Base-by-base conservation (phyloP, 2,329 filamentous ascomycete species). In the Aureobasidium musti region DNA sequence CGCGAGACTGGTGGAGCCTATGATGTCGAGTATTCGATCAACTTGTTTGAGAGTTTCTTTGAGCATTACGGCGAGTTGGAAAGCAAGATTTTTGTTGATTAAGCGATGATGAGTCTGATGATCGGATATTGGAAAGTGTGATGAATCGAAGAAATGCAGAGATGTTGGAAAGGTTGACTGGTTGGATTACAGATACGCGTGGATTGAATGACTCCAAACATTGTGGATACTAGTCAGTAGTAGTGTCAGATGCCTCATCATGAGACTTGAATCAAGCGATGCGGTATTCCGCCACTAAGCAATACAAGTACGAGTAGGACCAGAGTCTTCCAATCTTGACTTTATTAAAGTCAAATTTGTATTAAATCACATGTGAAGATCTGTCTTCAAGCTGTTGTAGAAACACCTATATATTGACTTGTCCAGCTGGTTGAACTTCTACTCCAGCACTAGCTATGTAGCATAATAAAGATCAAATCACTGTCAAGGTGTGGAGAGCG, bases 1-100 rank as follows among this genome's bases (percentile, higher is more conserved):
- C 88, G 95, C 65, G 95, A 98, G 83, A 97, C 91, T 50, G 91
- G 91, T 28, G 95, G 95, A 45, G 87, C 89, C 1, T 87, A 92
- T 72, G 94, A 99, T 79, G 90, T 98, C 0, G 91, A 90, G 72
- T 87, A 95, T 79, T 91, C 91, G 0, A 88, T 97, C 70, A 89
- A 89, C 74, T 77, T 99, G 63, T 98, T 99, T 78, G 87, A 90
- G 70, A 87, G 89, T 71, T 99, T 97, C 80, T 93, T 96, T 76
- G 83, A 89, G 71, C 85, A 90, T 75, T 99, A 92, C 76, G 90
- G 90, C n/a, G 85, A 87, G 70, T 77, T 97, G 72, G 91, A 97
- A 80, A 63, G 65, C 67, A 68, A 68, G 65, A 68, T 69, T 26
- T 68, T 69, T 67, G 68, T 69, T n/a, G 68, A 69, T 47, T 69